Evolutionary conservation across 2,329 filamentous ascomycete genomes (phyloP).

Genomic region (Zymoseptoria passerinii): DNA sequence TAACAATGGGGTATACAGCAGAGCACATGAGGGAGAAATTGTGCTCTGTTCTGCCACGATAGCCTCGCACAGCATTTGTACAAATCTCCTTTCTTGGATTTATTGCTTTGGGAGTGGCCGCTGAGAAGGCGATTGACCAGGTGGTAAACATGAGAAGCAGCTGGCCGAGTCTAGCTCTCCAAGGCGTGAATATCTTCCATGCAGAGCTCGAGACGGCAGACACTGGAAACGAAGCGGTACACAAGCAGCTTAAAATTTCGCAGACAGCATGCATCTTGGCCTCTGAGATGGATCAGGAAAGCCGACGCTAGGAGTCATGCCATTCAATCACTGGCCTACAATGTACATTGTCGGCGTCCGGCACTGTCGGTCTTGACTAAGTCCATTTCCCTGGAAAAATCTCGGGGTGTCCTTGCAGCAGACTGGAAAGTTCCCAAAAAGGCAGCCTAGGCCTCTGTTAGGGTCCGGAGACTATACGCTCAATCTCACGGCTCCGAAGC

Average conservation of each 20-base stretch:
- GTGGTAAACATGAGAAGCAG: not conserved
- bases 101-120: not conserved
- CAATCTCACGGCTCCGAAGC: too few species aligned
- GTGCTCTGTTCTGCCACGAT: constrained; percentile 18
- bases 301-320: too few species aligned
- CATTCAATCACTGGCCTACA: too few species aligned
- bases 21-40: constrained; percentile 3
- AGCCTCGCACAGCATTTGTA: constrained; percentile 22
- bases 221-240: too few species aligned
- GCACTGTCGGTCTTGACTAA: too few species aligned
- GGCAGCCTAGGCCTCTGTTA: too few species aligned
- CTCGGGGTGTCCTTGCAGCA: too few species aligned
- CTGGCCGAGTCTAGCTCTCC: not conserved
- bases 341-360: too few species aligned
- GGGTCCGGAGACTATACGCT: too few species aligned
- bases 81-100: constrained; percentile 8
- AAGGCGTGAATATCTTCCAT: too few species aligned
- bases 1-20: constrained; percentile 10
- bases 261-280: not conserved
- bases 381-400: too few species aligned
- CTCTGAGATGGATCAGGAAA: not conserved
- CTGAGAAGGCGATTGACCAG: not conserved
- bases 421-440: too few species aligned
- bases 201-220: not conserved
- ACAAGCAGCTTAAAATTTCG: not conserved